Base-by-base conservation (phyloP, 768 basidiomycete genomes). In the Collybia sordida region DNA sequence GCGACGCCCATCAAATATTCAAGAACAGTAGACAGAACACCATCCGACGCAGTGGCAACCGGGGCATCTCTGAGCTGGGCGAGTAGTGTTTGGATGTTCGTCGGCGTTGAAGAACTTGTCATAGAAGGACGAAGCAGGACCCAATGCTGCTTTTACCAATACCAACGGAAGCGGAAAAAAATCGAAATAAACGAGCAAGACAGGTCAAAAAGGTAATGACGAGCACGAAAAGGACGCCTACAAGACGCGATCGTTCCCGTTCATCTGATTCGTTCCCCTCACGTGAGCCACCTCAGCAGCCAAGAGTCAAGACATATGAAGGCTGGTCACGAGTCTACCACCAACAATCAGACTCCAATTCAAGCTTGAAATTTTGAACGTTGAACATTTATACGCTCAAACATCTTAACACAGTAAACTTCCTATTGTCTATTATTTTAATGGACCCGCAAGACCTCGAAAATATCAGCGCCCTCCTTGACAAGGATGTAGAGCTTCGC, bases 361-460 rank as follows among this genome's bases (percentile, higher is more conserved):
- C n/a, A n/a, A n/a, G n/a, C n/a, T n/a, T n/a, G n/a, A n/a, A n/a
- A n/a, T n/a, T n/a, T n/a, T n/a, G n/a, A n/a, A n/a, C n/a, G n/a
- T n/a, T n/a, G n/a, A n/a, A n/a, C n/a, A n/a, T n/a, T n/a, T n/a
- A n/a, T n/a, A n/a, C n/a, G n/a, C n/a, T n/a, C n/a, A n/a, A n/a
- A n/a, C n/a, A n/a, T n/a, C n/a, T n/a, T n/a, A n/a, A n/a, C n/a
- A n/a, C n/a, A n/a, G n/a, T n/a, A n/a, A n/a, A n/a, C 31, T 11
- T 6, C 31, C 31, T 17, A 25, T 44, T 40, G 24, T 31, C 23
- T 2, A 23, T 11, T n/a, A n/a, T n/a, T n/a, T 15, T 18, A 35
- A 90, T 89, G 88, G 80, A 85, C 56, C 42, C 72, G 22, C 54
- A 70, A 11, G 79, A 83, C 52, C 65, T 87, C 28, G 78, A 81